phyloP scores from a whole-genome alignment of 2,329 filamentous ascomycete species.

The Aspergillus hortae region DNA sequence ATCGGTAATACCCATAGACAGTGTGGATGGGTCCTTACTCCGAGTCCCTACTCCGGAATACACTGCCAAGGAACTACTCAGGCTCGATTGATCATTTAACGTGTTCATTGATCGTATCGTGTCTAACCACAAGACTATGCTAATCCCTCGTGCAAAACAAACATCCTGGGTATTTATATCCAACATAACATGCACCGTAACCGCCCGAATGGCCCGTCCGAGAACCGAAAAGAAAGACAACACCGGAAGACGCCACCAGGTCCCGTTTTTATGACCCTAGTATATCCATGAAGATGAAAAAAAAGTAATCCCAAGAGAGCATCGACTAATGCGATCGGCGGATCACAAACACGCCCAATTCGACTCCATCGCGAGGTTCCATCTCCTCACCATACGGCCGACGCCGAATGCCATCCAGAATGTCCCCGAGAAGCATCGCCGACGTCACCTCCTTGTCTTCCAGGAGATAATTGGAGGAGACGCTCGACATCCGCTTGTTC shows the following conservation, averaged over 20 bases:
- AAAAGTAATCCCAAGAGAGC: neutral
- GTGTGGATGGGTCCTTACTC: too few relatives aligned
- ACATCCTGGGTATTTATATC: slow-evolving; percentile 32
- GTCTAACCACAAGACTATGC: slow-evolving; percentile 1
- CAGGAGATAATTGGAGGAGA: slow-evolving; percentile 26
- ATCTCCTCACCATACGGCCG: slow-evolving; percentile 45
- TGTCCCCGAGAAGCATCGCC: slow-evolving; percentile 55
- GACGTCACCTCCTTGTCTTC: slow-evolving; percentile 48
- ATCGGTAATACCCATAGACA: neutral
- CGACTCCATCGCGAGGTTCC: slow-evolving; percentile 43
- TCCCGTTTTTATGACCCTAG: slow-evolving; percentile 8
- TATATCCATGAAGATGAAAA: slow-evolving; percentile 10
- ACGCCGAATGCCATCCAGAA: slow-evolving; percentile 56
- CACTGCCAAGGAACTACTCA: neutral
- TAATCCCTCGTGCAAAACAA: slow-evolving; percentile 15
- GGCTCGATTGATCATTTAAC: neutral
- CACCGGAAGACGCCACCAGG: slow-evolving; percentile 11
- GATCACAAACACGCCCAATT: slow-evolving; percentile 50
- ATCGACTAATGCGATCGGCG: slow-evolving; percentile 35
- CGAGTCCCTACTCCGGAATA: neutral
- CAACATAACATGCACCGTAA: slow-evolving; percentile 16
- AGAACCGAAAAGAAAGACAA: slow-evolving; percentile 2
- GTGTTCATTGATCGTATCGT: neutral
- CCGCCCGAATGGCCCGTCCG: slow-evolving; percentile 12
- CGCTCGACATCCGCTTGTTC: slow-evolving; percentile 23